phyloP scores from a whole-genome alignment of 169 alveolate species.

The Haemoproteus tartakovskyi region DNA sequence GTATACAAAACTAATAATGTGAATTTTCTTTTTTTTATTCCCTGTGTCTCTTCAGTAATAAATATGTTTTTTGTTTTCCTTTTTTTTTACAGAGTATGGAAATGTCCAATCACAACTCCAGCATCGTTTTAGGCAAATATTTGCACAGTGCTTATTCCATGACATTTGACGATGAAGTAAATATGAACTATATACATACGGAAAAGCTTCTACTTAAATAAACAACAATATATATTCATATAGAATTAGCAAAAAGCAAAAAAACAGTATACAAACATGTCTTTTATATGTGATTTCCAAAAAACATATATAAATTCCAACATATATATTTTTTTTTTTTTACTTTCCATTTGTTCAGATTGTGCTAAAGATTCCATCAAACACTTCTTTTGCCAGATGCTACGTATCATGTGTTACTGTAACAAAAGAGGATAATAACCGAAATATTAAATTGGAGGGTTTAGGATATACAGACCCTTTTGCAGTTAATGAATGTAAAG shows the following conservation, averaged over 20 bases:
- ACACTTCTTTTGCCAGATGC: conserved; percentile 12
- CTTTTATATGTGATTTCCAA: too few species aligned
- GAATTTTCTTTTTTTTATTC: background rate
- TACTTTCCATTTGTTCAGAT: background rate
- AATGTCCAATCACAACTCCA: conserved; percentile 35
- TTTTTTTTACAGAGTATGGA: conserved; percentile 37
- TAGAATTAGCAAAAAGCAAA: too few species aligned
- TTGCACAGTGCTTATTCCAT: conserved; percentile 1
- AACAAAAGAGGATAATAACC: conserved; percentile 17
- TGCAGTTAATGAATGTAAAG: conserved; percentile 8
- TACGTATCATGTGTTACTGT: conserved; percentile 23
- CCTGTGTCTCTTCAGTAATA: background rate
- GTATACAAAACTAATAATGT: background rate
- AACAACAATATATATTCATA: too few species aligned
- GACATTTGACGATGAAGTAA: conserved; percentile 30
- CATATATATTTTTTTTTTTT: background rate
- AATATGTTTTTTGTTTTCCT: background rate
- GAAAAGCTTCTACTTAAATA: too few species aligned
- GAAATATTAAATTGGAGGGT: conserved; percentile 61
- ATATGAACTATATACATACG: too few species aligned
- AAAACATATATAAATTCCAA: background rate
- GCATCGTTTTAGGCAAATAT: conserved; percentile 25
- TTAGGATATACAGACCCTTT: conserved; percentile 60
- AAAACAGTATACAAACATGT: background rate
- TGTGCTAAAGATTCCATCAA: conserved; percentile 27